Percentiles rank a stretch among this genome's conserved stretches.
These are phyloP conservation scores for Annona cherimola DNA, from an alignment of 164 flowering plant species.

Conservation along the genomic window DNA sequence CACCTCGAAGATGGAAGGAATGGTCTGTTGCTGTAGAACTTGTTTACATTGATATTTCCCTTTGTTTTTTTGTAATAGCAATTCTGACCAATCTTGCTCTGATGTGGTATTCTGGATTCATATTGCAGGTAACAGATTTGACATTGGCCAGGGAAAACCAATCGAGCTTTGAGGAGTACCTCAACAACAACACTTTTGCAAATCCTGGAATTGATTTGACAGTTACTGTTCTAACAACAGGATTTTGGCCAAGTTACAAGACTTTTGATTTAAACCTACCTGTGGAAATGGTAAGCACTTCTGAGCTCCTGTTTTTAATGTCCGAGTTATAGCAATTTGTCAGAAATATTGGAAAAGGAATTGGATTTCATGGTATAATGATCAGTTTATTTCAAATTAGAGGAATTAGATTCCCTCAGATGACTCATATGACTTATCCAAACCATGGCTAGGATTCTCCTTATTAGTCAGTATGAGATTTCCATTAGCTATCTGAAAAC, in stretches of 20 bases:
- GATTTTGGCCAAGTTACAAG: slow-evolving; percentile 86
- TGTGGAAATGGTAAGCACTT: slow-evolving; percentile 53
- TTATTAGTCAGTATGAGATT: no score
- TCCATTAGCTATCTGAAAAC: no score
- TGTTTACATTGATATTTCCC: not conserved
- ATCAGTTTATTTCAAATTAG: no score
- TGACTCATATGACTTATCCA: no score
- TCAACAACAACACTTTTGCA: slow-evolving; percentile 38
- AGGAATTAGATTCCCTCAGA: no score
- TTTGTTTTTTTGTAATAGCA: not conserved
- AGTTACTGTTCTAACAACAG: slow-evolving; percentile 76
- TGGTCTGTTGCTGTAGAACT: slow-evolving; percentile 38
- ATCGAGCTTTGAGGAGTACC: slow-evolving; percentile 65
- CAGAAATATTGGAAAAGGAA: no score
- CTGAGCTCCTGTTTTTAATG: no score
- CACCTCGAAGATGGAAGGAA: slow-evolving; percentile 98
- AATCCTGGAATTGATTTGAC: slow-evolving; percentile 78
- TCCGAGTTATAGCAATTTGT: no score
- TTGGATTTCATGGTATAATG: no score
- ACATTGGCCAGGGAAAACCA: slow-evolving; percentile 74
- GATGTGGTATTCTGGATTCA: slow-evolving; percentile 5
- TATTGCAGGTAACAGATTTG: slow-evolving; percentile 63
- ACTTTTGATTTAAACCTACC: slow-evolving; percentile 79
- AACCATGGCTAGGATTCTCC: no score
- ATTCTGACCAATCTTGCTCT: not conserved